A percentile compares a stretch with the other conserved stretches of the same genome.
phyloP scores from a whole-genome alignment of 73 alveolate genomes.

The Paramecium caudatum region DNA sequence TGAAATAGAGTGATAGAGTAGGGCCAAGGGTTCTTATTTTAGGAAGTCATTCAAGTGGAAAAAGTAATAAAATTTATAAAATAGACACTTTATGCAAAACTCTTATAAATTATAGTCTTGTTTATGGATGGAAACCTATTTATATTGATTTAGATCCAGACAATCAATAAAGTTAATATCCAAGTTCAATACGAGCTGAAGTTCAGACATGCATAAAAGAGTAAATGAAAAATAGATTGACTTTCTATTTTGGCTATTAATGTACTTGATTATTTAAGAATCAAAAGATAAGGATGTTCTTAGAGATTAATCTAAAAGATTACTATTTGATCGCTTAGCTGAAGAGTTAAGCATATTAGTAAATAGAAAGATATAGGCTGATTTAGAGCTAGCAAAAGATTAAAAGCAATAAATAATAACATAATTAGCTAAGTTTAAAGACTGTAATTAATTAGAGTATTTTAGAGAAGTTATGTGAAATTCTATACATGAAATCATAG shows the following conservation, averaged over 20 bases:
- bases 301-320: conserved; percentile 15
- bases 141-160: conserved; percentile 63
- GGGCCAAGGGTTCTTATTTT: conserved; percentile 56
- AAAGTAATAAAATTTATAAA: background rate
- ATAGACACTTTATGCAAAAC: conserved; percentile 52
- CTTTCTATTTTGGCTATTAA: conserved; percentile 60
- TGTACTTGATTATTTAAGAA: conserved; percentile 59
- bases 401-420: background rate
- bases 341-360: conserved; percentile 19
- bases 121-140: conserved; percentile 68
- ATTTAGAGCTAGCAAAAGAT: background rate
- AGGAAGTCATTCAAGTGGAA: conserved; percentile 61
- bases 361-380: conserved; percentile 1
- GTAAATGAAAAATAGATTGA: background rate
- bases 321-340: conserved; percentile 1
- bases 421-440: conserved; percentile 14
- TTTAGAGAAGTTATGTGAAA: conserved; percentile 25
- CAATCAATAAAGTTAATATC: conserved; percentile 22
- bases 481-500: background rate
- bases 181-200: conserved; percentile 49
- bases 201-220: background rate
- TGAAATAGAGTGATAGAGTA: background rate
- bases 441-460: background rate
- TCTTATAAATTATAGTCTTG: conserved; percentile 44
- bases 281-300: conserved; percentile 32